Evolutionary conservation across 2,329 filamentous ascomycete genomes (phyloP), one percentile per base, ranked within the genome.

Genomic region (Nemania serpens): DNA sequence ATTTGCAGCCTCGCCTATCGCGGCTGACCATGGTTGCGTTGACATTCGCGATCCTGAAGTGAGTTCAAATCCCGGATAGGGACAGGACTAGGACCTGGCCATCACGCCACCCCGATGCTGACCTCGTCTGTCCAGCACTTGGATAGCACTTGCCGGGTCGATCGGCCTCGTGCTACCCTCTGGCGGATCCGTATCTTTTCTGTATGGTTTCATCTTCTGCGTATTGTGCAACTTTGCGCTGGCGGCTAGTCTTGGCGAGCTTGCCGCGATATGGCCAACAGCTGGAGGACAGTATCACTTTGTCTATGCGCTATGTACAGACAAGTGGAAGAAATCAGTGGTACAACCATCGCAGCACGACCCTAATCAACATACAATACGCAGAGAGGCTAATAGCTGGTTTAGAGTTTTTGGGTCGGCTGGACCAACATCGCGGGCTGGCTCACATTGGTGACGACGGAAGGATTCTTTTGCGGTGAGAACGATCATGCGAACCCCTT

Each of bases 221-320:
- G 76, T 79, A 9, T 34, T 79, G 4, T 80, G 78, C 67, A 80
- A 78, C 59, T 71, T 81, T 9, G 75, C 75, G 6, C 69, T 81
- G 1, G 75, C 74, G 0, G 74, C 77, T 0, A 79, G 77, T 25
- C 67, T 81, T 4, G 79, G 76, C 1, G 79, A 81, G 58, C 66
- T 81, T 2, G 74, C 75, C 0, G 75, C 77, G 2, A 76, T 80
- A 45, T 81, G 78, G 76, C 79, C 78, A 0, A 81, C 79, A 0
- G 77, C 78, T 0, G 79, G 78, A 7, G 79, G 79, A 0, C 79
- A 81, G 47, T 81, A 80, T 67, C 77, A 81, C 51, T 79, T 78
- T 25, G 76, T 77, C 2, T 78, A 77, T 62, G 76, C 77, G 0
- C 53, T 80, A 9, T 77, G 74, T 29, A 74, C 74, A 2, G 71